These are phyloP conservation scores for Pestalotiopsis sp. DNA, from an alignment of 2,329 filamentous ascomycete genomes.

Conservation along the genomic window DNA sequence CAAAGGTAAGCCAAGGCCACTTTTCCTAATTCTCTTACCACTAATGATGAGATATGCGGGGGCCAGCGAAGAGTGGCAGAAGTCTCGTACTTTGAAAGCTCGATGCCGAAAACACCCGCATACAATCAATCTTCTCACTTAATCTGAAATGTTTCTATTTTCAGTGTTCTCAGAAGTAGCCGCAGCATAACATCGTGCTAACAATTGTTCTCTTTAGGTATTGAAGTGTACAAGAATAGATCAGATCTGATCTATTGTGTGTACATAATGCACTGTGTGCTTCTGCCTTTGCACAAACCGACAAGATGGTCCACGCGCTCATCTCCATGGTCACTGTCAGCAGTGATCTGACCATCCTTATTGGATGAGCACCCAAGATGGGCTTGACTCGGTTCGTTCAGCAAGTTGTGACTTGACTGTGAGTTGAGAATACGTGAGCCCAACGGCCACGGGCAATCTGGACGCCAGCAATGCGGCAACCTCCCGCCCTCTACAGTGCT, in stretches of 20 bases:
- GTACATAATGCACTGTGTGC: background rate
- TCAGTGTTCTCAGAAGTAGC: background rate
- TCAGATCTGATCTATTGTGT: background rate
- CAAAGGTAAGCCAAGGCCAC: background rate
- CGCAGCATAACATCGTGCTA: background rate
- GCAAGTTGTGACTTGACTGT: too few relatives aligned
- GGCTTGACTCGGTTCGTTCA: too few relatives aligned
- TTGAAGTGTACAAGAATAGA: background rate
- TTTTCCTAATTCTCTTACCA: background rate
- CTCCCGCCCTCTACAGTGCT: background rate
- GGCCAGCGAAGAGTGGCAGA: slow-evolving; percentile 46
- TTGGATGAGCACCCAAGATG: too few relatives aligned
- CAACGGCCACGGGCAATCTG: too few relatives aligned
- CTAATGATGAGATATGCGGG: slow-evolving; percentile 52
- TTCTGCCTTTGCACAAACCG: background rate
- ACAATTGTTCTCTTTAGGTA: background rate
- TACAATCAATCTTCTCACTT: slow-evolving; percentile 65
- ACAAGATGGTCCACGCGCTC: background rate
- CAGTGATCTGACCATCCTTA: too few relatives aligned
- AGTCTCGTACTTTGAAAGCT: slow-evolving; percentile 22
- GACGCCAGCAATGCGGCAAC: too few relatives aligned
- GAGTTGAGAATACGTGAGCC: too few relatives aligned
- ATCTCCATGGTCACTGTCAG: too few relatives aligned
- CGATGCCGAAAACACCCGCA: slow-evolving; percentile 66
- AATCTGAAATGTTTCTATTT: slow-evolving; percentile 46